These are phyloP conservation scores for Lodderomyces theae DNA, from an alignment of 1,139 yeast genomes.

Conservation along the genomic window DNA sequence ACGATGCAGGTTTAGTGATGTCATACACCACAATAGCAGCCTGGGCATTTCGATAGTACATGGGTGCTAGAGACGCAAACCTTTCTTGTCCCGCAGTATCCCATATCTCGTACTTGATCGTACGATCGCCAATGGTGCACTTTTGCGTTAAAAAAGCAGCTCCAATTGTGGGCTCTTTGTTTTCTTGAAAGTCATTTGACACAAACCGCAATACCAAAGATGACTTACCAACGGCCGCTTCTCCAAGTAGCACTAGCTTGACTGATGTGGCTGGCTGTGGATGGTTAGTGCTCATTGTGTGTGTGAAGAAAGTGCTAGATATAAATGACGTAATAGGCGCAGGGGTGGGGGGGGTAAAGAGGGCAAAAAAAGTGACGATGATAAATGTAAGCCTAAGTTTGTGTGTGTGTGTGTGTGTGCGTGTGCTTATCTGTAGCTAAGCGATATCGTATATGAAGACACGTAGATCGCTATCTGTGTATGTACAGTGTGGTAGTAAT, in stretches of 20 bases:
- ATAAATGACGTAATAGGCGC: neutral
- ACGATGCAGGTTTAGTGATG: constrained; percentile 94
- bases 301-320: too few relatives aligned
- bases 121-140: constrained; percentile 84
- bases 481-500: too few relatives aligned
- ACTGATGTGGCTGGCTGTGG: constrained; percentile 45
- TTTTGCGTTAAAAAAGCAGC: constrained; percentile 96
- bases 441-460: too few relatives aligned
- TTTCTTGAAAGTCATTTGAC: constrained; percentile 93
- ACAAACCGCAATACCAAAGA: constrained; percentile 91
- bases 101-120: constrained; percentile 97
- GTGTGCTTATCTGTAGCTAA: too few relatives aligned
- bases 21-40: constrained; percentile 97
- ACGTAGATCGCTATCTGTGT: too few relatives aligned
- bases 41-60: constrained; percentile 98
- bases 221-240: constrained; percentile 97
- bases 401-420: too few relatives aligned
- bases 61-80: constrained; percentile 93
- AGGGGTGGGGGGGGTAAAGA: too few relatives aligned
- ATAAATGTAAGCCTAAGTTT: too few relatives aligned
- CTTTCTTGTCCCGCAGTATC: constrained; percentile 99
- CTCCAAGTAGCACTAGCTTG: constrained; percentile 87
- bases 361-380: too few relatives aligned
- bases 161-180: constrained; percentile 95
- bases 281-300: constrained; percentile 14